Base-by-base conservation (phyloP, 768 basidiomycete genomes). In the Strobilomyces confusus region DNA sequence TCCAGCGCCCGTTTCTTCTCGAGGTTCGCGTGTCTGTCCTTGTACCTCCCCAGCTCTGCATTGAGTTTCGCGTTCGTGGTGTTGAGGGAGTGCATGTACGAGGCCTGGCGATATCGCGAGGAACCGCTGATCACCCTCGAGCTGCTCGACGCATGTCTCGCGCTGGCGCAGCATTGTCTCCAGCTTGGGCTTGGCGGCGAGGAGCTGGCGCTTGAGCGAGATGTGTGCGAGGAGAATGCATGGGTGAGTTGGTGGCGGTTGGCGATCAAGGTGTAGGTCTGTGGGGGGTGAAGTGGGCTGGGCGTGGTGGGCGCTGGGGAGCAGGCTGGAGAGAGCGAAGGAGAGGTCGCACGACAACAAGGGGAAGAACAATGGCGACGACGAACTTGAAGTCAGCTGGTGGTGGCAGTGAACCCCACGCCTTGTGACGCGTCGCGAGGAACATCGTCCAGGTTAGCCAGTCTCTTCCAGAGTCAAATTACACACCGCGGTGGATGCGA, bases 1-100 rank as follows among this genome's bases (percentile, higher is more conserved):
- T 89, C 81, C 41, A 92, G 66, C 0, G 76, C 75, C 6, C 82
- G 75, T 56, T 90, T 89, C 69, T 92, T 86, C 64, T 92, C 90
- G 32, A 87, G 69, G 57, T 80, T 84, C 8, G 75, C 69, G 19
- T 83, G 73, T 1, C 79, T 73, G 55, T 82, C 82, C 32, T 80
- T 75, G 15, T 88, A 73, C 12, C 73, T 58, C 7, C 66, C 66
- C 15, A 89, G 59, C 59, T 91, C 87, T 0, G 75, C 63, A 4
- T 65, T 75, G 49, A 88, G 67, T 55, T 75, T 79, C 1, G 77
- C 69, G 55, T 90, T 90, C 3, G 74, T 73, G 7, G 72, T 62
- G 63, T 92, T 87, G 0, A 91, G 71, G 0, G 72, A 74, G 0
- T 80, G 79, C 43, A 86, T 69, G 58, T 91, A 81, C 2, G 72